Base-by-base conservation (phyloP, 2,329 filamentous ascomycete species). In the Botrytis fragariae region DNA sequence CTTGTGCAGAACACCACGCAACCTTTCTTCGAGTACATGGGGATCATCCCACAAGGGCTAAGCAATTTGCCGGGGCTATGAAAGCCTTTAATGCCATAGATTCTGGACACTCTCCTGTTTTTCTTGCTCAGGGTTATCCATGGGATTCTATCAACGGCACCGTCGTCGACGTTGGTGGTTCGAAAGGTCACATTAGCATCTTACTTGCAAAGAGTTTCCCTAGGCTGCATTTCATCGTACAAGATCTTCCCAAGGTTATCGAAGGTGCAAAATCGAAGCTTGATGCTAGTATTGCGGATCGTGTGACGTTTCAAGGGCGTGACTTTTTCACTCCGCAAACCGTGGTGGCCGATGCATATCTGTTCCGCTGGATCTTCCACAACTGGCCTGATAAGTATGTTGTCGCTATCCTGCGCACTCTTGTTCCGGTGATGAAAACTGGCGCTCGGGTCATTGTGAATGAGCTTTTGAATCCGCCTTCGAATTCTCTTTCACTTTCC, bases 231-330 rank as follows among this genome's bases (percentile, higher is more conserved):
- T 78, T 80, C 60, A 61, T 78, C 37, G 76, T 76, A 10, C 74
- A 77, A 71, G 75, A 77, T 42, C 61, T 72, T 8, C 48, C 70
- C 5, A 16, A 25, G 20, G 20, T 69, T 51, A 29, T 64, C 65
- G 29, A 59, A 45, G 2, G 70, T 70, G 42, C 75, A 77, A 60
- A 74, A 76, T 3, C 79, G 84, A 67, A 80, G 84, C 67, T 82
- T 83, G 75, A 82, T 84, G 72, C 80, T 77, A 0, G 79, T 80
- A 8, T 61, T 39, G 32, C 35, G 12, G 32, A 51, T 1, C 44
- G 42, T 4, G 51, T 71, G 42, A 32, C 22, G n/a, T 71, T 63
- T 35, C 16, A 25, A 29, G 22, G n/a, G 4, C 44, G 63, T 54
- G 69, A 64, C 29, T 51, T 71, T 32, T 71, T 71, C 20, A 22